Conservation (phyloP, 495 filamentous ascomycete species). For the Xylaria acuta region DNA sequence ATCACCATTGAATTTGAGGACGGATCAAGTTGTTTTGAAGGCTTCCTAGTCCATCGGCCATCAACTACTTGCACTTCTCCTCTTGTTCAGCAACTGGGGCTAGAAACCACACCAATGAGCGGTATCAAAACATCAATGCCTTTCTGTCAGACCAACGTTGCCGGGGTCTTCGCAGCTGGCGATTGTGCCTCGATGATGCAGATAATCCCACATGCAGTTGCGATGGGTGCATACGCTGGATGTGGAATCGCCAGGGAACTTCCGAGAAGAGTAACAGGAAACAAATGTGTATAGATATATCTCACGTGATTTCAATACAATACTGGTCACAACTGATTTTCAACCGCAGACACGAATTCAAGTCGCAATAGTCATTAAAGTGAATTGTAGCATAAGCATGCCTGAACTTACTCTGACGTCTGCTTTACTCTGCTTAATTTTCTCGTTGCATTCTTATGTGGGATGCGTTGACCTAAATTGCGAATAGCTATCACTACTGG, state of each 20-base stretch:
- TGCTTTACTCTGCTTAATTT: too few species aligned
- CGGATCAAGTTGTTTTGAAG: neutral
- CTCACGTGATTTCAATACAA: neutral
- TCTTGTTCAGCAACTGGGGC: neutral
- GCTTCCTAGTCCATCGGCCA: constrained; percentile 5
- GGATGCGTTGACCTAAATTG: too few species aligned
- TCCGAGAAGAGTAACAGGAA: neutral
- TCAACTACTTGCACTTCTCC: neutral
- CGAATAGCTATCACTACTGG: too few species aligned
- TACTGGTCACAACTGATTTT: too few species aligned
- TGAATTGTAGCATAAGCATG: too few species aligned
- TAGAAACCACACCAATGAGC: neutral
- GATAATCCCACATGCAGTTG: constrained; percentile 27
- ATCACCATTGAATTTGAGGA: constrained; percentile 1
- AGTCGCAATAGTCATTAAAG: too few species aligned
- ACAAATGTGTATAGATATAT: neutral
- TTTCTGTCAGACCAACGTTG: constrained; percentile 45
- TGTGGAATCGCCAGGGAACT: neutral
- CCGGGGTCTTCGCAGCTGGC: constrained; percentile 50
- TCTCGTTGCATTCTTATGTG: too few species aligned
- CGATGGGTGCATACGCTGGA: constrained; percentile 22
- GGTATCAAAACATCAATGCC: constrained; percentile 41
- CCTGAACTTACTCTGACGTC: too few species aligned
- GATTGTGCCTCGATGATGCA: constrained; percentile 41
- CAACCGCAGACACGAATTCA: too few species aligned